A percentile compares a stretch with the other conserved stretches of the same genome.
phyloP scores from a whole-genome alignment of 306 rosid genomes.

The Cucurbita pepo region DNA sequence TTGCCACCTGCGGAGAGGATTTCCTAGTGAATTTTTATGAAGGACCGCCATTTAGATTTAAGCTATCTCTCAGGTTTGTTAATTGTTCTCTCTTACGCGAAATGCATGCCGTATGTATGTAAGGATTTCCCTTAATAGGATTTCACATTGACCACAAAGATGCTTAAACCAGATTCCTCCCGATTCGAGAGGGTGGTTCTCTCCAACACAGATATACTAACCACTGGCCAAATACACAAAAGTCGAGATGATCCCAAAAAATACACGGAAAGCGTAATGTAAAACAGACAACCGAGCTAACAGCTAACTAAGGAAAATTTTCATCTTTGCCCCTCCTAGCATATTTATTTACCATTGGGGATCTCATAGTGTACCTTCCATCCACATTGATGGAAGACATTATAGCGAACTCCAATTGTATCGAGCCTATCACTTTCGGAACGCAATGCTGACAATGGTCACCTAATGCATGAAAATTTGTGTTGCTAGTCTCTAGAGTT shows the following conservation, averaged over 20 bases:
- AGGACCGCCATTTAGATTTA: constrained; percentile 91
- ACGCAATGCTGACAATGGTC: not conserved
- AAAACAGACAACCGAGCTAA: too few species aligned
- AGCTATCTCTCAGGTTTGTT: constrained; percentile 64
- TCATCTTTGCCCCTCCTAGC: too few species aligned
- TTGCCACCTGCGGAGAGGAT: constrained; percentile 90
- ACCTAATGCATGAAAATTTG: not conserved
- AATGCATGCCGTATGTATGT: not conserved
- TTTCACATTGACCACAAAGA: too few species aligned
- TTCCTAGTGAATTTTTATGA: constrained; percentile 83
- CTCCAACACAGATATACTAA: too few species aligned
- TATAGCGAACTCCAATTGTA: not conserved
- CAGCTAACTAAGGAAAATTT: too few species aligned
- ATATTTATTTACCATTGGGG: too few species aligned
- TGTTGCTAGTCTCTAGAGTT: not conserved
- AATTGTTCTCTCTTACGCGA: not conserved
- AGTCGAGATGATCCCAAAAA: too few species aligned
- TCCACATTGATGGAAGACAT: not conserved
- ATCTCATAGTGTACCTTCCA: not conserved
- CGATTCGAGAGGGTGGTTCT: too few species aligned
- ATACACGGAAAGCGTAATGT: too few species aligned
- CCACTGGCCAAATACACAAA: too few species aligned
- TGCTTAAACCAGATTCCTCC: too few species aligned
- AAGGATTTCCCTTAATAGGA: too few species aligned
- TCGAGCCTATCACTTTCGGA: not conserved